Evolutionary conservation across 345 rosid genomes (phyloP).

Genomic region (Gossypium ekmanianum): DNA sequence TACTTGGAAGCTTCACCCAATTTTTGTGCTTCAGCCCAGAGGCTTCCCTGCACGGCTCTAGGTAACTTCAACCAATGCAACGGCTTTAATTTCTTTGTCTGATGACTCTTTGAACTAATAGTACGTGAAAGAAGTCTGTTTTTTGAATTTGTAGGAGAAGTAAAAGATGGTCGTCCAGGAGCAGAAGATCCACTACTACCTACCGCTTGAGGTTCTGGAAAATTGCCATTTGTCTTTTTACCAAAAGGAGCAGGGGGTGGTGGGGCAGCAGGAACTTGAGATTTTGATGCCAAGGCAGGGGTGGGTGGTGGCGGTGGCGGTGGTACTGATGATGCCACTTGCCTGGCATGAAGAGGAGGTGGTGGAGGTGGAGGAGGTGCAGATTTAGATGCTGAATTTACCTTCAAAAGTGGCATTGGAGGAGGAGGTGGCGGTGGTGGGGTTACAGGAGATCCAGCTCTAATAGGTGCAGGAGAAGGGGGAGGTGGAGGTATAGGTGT

Average conservation of each 20-base stretch:
- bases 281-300: slow-evolving; percentile 25
- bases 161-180: slow-evolving; percentile 53
- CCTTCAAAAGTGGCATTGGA: too few species aligned
- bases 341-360: too few species aligned
- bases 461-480: slow-evolving; percentile 30
- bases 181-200: slow-evolving; percentile 34
- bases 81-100: slow-evolving; percentile 81
- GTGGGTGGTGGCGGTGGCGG: slow-evolving; percentile 44
- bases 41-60: slow-evolving; percentile 91
- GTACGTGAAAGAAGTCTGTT: slow-evolving; percentile 57
- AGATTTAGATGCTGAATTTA: too few species aligned
- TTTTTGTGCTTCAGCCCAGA: slow-evolving; percentile 97
- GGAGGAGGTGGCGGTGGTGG: slow-evolving; percentile 43
- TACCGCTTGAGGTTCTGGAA: slow-evolving; percentile 15
- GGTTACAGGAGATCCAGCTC: slow-evolving; percentile 24
- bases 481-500: slow-evolving; percentile 34
- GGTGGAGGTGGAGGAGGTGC: too few species aligned
- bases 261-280: slow-evolving; percentile 41
- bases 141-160: slow-evolving; percentile 51
- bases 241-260: slow-evolving; percentile 47
- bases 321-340: too few species aligned
- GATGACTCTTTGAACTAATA: slow-evolving; percentile 46
- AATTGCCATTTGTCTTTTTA: slow-evolving; percentile 19
- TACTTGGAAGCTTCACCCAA: slow-evolving; percentile 82
- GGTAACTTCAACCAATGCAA: slow-evolving; percentile 94